A percentile compares a stretch with the other conserved stretches of the same genome.
These are phyloP conservation scores for Zanthoxylum bungeanum DNA, from an alignment of 345 rosid species.

Conservation along the genomic window DNA sequence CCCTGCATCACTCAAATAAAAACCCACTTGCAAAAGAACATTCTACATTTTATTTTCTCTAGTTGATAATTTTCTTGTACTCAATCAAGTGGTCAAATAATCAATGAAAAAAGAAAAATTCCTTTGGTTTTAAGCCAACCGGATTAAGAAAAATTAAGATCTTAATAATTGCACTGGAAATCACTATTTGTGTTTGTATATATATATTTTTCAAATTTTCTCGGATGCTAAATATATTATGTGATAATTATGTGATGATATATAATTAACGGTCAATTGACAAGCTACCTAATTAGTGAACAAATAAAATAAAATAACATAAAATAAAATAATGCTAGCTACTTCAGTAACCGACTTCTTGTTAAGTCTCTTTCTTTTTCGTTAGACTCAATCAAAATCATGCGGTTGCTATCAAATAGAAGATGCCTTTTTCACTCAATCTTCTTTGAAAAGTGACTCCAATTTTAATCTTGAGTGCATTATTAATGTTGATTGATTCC, in stretches of 20 bases:
- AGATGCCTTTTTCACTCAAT: background rate
- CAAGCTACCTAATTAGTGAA: constrained; percentile 3
- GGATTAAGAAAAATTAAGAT: background rate
- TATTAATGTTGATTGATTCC: no score
- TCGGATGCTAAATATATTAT: no score
- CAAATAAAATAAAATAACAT: background rate
- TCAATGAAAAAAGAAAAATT: background rate
- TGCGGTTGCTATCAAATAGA: background rate
- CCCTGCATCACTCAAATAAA: background rate
- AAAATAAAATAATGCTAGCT: background rate
- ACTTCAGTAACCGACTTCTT: background rate
- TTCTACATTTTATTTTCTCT: background rate
- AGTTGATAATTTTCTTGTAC: background rate
- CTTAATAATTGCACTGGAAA: no score
- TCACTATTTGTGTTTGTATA: no score
- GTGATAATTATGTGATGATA: background rate
- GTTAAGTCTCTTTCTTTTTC: background rate
- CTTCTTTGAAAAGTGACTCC: background rate
- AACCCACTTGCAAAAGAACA: background rate
- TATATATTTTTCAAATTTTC: no score
- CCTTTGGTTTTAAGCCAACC: background rate
- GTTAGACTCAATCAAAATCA: constrained; percentile 2
- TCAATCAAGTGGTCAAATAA: background rate
- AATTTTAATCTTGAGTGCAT: background rate
- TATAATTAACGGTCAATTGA: background rate